Evolutionary conservation across 768 basidiomycete genomes (phyloP), one percentile per base, ranked within the genome.

Genomic region (Clitopilus hobsonii): DNA sequence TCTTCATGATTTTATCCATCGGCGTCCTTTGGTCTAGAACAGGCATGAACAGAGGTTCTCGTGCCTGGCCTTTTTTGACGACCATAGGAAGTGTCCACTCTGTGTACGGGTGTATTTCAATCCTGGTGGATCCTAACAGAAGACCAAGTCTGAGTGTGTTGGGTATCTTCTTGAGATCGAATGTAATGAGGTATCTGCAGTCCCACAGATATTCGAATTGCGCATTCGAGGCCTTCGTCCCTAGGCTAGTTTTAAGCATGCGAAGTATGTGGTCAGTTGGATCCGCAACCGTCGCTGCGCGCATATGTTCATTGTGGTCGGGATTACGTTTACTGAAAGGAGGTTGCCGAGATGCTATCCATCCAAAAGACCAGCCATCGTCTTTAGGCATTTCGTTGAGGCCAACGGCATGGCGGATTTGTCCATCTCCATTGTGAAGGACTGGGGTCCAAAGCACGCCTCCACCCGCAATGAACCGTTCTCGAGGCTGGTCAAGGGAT

Each of bases 391-490:
- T 22, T 11, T 41, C 48, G 16, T 57, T 52, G 20, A 51, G 24
- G 6, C 54, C 55, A 20, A 58, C 24, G 18, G 18, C 11, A 4
- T 23, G 10, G 41, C 41, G 41, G 22, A 45, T 45, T 45, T 45
- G 10, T 2, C 41, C 41, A 8, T 16, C 41, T 18, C 4, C 16
- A 20, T 45, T 18, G 22, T 45, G 22, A 24, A 74, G 54, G 7
- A 81, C 79, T 5, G 86, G 86, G 3, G 72, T 71, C 86, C 85
- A 90, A 30, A 82, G 63, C 2, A 91, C 88, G 14, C 81, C 78
- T 24, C 75, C 81, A 6, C 88, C 89, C 6, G 79, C 77, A 11
- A 74, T 72, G 56, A 88, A 86, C 30, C 67, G 61, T 22, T 36
- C 60, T 7, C 65, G 60, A 3, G 56, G 61, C 6, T 60, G 53